Conservation (phyloP, 495 filamentous ascomycete genomes). For the Aspergillus leporis region DNA sequence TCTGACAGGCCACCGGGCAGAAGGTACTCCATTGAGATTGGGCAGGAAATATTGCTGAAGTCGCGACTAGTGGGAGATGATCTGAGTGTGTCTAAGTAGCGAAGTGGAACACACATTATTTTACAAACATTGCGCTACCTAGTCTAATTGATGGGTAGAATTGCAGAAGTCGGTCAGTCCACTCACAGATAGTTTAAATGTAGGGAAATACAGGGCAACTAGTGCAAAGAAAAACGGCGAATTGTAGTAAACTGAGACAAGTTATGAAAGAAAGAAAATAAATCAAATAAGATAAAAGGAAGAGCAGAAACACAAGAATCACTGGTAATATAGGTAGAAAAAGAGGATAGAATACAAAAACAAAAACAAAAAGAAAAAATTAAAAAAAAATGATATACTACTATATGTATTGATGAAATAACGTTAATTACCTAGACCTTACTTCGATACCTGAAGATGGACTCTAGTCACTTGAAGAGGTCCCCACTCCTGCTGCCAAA, state of each 20-base stretch:
- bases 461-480: not conserved
- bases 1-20: constrained; percentile 4
- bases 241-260: no score
- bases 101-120: not conserved
- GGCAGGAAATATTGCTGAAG: not conserved
- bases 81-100: not conserved
- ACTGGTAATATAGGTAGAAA: not conserved
- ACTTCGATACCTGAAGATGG: no score
- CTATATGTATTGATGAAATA: not conserved
- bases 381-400: not conserved
- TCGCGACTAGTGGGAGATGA: not conserved
- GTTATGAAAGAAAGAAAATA: no score
- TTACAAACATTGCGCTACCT: no score
- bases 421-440: not conserved
- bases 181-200: not conserved
- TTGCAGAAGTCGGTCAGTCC: not conserved
- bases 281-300: not conserved
- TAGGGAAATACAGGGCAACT: not conserved
- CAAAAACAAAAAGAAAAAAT: not conserved
- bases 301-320: not conserved
- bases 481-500: constrained; percentile 2
- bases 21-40: constrained; percentile 1
- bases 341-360: not conserved
- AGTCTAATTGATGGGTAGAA: not conserved
- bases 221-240: no score